Percentiles rank a stretch among this genome's conserved stretches.
These are phyloP conservation scores for Penicillium turbatum DNA, from an alignment of 495 filamentous ascomycete species.

Conservation along the genomic window DNA sequence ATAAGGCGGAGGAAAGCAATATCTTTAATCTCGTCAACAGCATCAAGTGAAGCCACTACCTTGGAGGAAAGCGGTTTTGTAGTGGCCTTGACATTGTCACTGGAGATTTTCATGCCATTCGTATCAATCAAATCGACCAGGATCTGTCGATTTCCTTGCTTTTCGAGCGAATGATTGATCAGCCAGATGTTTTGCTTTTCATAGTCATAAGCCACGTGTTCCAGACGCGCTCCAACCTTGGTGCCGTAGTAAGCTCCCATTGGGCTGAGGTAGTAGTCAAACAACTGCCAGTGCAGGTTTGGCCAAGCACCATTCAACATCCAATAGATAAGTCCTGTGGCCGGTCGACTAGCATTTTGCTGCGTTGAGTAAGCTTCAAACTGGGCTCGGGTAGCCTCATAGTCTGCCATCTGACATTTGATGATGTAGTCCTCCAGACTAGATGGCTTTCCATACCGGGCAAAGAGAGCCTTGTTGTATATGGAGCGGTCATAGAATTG, in stretches of 20 bases:
- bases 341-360: constrained; percentile 49
- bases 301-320: constrained; percentile 67
- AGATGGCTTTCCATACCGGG: constrained; percentile 49
- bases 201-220: constrained; percentile 57
- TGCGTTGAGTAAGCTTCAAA: constrained; percentile 53
- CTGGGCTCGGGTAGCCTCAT: constrained; percentile 57
- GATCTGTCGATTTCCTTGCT: constrained; percentile 39
- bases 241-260: constrained; percentile 58
- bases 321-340: constrained; percentile 64
- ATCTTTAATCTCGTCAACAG: constrained; percentile 35
- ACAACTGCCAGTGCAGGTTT: constrained; percentile 61
- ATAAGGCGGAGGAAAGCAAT: constrained; percentile 50
- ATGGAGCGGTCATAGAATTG: constrained; percentile 52
- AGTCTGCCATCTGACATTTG: constrained; percentile 57
- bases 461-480: constrained; percentile 52
- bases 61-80: constrained; percentile 29
- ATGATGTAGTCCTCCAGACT: constrained; percentile 52
- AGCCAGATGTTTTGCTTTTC: constrained; percentile 41
- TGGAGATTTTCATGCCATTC: constrained; percentile 40
- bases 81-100: constrained; percentile 13
- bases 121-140: constrained; percentile 45
- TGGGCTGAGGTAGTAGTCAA: constrained; percentile 59
- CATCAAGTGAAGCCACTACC: constrained; percentile 18
- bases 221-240: constrained; percentile 48
- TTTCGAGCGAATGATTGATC: constrained; percentile 53